phyloP scores from a whole-genome alignment of 139 green algal genomes.

The Picochlorum sp. region DNA sequence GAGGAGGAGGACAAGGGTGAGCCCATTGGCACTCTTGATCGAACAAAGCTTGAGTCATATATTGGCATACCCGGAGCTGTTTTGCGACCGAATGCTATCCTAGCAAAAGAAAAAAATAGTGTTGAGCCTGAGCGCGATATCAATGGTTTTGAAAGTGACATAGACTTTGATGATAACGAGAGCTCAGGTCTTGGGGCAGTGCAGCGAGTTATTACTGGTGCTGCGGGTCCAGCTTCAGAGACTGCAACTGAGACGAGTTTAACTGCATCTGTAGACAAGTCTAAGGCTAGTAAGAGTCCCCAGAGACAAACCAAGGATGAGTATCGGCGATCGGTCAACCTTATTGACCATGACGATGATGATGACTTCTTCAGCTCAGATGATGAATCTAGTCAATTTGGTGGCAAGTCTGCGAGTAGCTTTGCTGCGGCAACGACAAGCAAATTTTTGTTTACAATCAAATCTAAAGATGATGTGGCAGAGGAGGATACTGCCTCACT shows the following conservation, averaged over 20 bases:
- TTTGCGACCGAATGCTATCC: background rate
- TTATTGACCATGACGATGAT: slow-evolving; percentile 20
- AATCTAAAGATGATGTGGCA: background rate
- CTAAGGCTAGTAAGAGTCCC: background rate
- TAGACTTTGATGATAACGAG: background rate
- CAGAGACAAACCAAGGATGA: slow-evolving; percentile 6
- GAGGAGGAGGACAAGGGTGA: slow-evolving; percentile 5
- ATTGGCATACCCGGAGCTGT: slow-evolving; percentile 14
- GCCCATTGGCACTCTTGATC: slow-evolving; percentile 15
- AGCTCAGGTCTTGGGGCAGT: background rate
- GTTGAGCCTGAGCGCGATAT: background rate
- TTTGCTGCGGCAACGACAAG: background rate
- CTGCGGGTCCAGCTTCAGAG: background rate
- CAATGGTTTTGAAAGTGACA: background rate
- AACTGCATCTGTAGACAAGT: background rate
- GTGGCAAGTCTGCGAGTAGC: background rate
- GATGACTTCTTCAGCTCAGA: slow-evolving; percentile 31
- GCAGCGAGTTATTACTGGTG: background rate
- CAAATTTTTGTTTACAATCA: background rate
- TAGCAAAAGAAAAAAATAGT: background rate
- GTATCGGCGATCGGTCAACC: slow-evolving; percentile 11
- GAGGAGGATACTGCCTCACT: background rate
- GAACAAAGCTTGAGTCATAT: slow-evolving; percentile 15
- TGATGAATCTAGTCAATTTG: slow-evolving; percentile 11
- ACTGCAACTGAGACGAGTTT: background rate